phyloP scores from a whole-genome alignment of 768 basidiomycete genomes.

The Cyathus striatus region DNA sequence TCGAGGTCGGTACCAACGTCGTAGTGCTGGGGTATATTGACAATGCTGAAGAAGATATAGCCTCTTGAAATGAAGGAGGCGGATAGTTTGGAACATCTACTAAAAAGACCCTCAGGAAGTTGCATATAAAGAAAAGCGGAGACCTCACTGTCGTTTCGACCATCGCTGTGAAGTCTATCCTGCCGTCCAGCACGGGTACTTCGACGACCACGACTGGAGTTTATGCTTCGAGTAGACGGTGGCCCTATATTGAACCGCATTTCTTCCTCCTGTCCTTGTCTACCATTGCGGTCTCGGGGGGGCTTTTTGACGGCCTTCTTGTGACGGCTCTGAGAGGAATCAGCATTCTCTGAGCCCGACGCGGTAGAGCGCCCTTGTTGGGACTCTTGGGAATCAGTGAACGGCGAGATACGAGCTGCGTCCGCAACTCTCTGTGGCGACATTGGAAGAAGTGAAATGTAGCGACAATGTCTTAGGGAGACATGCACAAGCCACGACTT shows the following conservation, averaged over 20 bases:
- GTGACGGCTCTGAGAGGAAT: slow-evolving; percentile 38
- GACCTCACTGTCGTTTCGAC: no score
- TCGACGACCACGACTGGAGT: slow-evolving; percentile 21
- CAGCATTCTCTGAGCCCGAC: slow-evolving; percentile 40
- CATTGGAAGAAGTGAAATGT: slow-evolving; percentile 36
- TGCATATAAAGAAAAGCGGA: no score
- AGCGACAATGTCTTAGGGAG: slow-evolving; percentile 19
- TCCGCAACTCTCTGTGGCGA: slow-evolving; percentile 40
- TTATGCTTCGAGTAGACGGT: slow-evolving; percentile 17
- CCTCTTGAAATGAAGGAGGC: slow-evolving; percentile 74
- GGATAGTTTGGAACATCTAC: slow-evolving; percentile 58
- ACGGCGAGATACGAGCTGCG: slow-evolving; percentile 50
- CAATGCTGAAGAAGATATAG: slow-evolving; percentile 41
- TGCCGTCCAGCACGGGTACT: slow-evolving; percentile 15
- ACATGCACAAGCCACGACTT: slow-evolving; percentile 36
- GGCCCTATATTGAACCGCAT: slow-evolving; percentile 40
- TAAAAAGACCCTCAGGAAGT: slow-evolving; percentile 6
- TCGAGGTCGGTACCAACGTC: slow-evolving; percentile 22
- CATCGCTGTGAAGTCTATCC: slow-evolving; percentile 20
- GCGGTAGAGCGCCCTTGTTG: background rate
- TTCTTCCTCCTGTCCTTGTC: slow-evolving; percentile 41
- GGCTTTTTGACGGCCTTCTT: slow-evolving; percentile 32
- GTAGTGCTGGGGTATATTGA: slow-evolving; percentile 35
- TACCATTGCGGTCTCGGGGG: slow-evolving; percentile 32
- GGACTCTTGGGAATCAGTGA: slow-evolving; percentile 50